Evolutionary conservation across 805 yeast genomes (phyloP).

Genomic region (Candida tallmaniae): DNA sequence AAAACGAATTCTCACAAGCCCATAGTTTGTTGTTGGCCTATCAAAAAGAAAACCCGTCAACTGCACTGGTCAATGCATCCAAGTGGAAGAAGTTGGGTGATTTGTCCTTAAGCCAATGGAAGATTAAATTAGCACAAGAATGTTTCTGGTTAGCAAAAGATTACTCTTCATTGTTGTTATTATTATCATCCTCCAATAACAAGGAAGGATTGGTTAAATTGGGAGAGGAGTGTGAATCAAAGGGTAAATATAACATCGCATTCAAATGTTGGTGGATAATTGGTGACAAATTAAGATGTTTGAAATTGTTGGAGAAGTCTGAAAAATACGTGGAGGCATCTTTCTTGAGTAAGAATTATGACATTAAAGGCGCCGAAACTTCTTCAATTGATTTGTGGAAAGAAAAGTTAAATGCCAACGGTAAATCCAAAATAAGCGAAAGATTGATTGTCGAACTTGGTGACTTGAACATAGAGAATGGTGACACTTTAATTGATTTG

Average conservation of each 20-base stretch:
- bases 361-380: constrained; percentile 38
- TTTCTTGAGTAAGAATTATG: constrained; percentile 70
- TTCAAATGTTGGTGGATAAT: constrained; percentile 88
- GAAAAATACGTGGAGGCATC: constrained; percentile 83
- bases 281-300: constrained; percentile 63
- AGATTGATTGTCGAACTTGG: constrained; percentile 51
- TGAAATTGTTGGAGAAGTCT: constrained; percentile 59
- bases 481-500: constrained; percentile 13
- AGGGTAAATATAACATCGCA: constrained; percentile 84
- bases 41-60: constrained; percentile 46
- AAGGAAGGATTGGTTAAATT: constrained; percentile 53
- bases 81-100: constrained; percentile 95
- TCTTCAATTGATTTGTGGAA: constrained; percentile 67
- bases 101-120: constrained; percentile 72
- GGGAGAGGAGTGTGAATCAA: constrained; percentile 62
- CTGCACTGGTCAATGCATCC: constrained; percentile 26
- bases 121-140: constrained; percentile 73
- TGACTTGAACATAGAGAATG: constrained; percentile 14
- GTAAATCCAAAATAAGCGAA: constrained; percentile 56
- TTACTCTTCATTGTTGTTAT: constrained; percentile 71
- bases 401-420: constrained; percentile 43
- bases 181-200: constrained; percentile 80
- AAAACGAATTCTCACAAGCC: constrained; percentile 71
- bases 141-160: constrained; percentile 79
- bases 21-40: constrained; percentile 39